Evolutionary conservation across 495 filamentous ascomycete species (phyloP).

Genomic region (Neurospora sp.): DNA sequence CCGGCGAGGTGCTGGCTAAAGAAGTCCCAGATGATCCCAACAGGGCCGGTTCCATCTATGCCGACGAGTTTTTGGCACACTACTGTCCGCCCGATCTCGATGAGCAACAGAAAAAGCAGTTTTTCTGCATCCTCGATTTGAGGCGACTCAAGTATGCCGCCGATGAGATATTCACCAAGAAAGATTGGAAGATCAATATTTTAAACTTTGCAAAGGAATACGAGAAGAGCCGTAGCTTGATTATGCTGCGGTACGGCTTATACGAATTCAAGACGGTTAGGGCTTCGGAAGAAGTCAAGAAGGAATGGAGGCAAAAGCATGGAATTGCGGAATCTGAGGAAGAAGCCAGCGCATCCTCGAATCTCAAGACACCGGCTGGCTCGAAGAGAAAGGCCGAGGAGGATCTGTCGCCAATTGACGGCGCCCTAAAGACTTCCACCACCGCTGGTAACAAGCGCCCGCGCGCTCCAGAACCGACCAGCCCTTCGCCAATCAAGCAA

Average conservation of each 20-base stretch:
- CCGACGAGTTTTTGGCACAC: constrained; percentile 38
- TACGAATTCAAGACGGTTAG: constrained; percentile 45
- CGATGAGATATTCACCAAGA: constrained; percentile 40
- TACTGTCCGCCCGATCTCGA: constrained; percentile 39
- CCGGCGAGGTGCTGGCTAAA: constrained; percentile 35
- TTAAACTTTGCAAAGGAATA: constrained; percentile 44
- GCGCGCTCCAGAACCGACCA: constrained; percentile 21
- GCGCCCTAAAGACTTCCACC: constrained; percentile 22
- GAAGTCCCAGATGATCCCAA: constrained; percentile 33
- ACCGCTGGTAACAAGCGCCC: constrained; percentile 34
- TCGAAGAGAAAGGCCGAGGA: constrained; percentile 40
- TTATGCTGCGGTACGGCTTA: constrained; percentile 42
- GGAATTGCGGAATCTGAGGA: constrained; percentile 31
- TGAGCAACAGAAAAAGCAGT: constrained; percentile 39
- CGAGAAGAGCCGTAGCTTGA: constrained; percentile 43
- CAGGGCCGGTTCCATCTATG: constrained; percentile 35
- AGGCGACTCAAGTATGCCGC: constrained; percentile 43
- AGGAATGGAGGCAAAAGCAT: constrained; percentile 39
- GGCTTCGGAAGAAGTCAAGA: constrained; percentile 35
- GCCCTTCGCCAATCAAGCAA: constrained; percentile 19
- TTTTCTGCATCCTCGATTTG: constrained; percentile 44
- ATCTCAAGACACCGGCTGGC: constrained; percentile 10
- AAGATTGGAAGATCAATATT: constrained; percentile 44
- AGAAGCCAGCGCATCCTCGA: constrained; percentile 9
- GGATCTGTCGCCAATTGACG: constrained; percentile 25